Conservation (phyloP, 1,284 basidiomycete species). For the Vanrija humicola region DNA sequence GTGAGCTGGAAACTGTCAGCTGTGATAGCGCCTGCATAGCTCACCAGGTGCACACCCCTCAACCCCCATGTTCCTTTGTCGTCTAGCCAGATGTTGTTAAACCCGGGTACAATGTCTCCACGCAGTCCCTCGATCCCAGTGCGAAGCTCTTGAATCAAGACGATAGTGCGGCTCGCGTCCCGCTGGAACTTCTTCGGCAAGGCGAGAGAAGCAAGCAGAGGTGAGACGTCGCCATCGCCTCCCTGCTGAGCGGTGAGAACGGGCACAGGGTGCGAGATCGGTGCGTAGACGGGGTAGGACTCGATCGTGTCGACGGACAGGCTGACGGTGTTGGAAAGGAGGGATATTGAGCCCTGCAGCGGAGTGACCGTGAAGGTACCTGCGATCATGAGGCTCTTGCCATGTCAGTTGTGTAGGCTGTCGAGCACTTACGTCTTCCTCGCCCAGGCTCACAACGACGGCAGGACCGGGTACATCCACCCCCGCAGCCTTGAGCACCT, state of each 20-base stretch:
- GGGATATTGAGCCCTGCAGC: constrained; percentile 24
- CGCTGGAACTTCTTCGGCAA: constrained; percentile 21
- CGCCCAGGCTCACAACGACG: constrained; percentile 30
- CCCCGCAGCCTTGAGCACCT: constrained; percentile 17
- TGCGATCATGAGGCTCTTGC: constrained; percentile 30
- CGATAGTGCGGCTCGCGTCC: constrained; percentile 17
- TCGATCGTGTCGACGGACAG: constrained; percentile 53
- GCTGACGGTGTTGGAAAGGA: constrained; percentile 43
- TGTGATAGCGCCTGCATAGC: constrained; percentile 21
- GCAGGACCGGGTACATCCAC: constrained; percentile 21
- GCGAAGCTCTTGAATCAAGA: constrained; percentile 38
- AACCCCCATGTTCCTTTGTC: constrained; percentile 51
- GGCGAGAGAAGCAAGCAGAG: constrained; percentile 5
- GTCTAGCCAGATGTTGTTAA: constrained; percentile 44
- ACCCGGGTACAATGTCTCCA: constrained; percentile 41
- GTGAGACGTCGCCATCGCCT: neutral
- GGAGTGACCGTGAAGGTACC: constrained; percentile 41
- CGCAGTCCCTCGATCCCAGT: constrained; percentile 41
- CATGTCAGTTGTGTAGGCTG: neutral
- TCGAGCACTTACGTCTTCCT: constrained; percentile 33
- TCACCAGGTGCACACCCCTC: constrained; percentile 58
- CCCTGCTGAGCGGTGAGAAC: constrained; percentile 43
- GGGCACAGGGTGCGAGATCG: constrained; percentile 56
- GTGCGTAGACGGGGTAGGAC: constrained; percentile 47
- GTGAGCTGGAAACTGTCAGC: constrained; percentile 13